These are phyloP conservation scores for Telopea speciosissima DNA, from an alignment of 177 flowering plant genomes.

Conservation along the genomic window DNA sequence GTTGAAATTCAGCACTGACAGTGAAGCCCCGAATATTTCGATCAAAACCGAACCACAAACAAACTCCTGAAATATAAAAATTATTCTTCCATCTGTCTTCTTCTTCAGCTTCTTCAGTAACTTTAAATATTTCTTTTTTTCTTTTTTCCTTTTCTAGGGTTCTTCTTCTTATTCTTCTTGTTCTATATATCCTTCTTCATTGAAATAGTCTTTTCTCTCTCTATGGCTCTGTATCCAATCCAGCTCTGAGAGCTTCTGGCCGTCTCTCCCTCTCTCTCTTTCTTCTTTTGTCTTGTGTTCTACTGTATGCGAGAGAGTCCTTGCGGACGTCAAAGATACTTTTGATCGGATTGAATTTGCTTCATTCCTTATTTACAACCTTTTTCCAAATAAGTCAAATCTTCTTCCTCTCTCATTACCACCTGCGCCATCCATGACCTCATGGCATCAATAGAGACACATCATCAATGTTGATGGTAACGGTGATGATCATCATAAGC, in stretches of 20 bases:
- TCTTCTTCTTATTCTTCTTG: not conserved
- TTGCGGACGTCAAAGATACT: conserved; percentile 80
- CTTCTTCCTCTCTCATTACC: conserved; percentile 1
- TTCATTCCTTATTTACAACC: conserved; percentile 25
- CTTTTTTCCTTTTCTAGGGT: not conserved
- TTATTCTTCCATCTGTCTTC: not conserved
- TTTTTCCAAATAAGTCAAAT: conserved; percentile 25
- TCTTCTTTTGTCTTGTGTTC: conserved; percentile 19
- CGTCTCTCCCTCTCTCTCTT: conserved; percentile 5
- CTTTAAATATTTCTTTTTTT: not conserved
- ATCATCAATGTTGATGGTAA: too few relatives aligned
- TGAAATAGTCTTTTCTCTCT: not conserved
- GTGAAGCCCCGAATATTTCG: conserved; percentile 6
- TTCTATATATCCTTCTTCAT: conserved; percentile 3
- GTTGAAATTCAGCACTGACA: conserved; percentile 12
- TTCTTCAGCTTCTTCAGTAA: not conserved
- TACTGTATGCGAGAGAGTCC: conserved; percentile 30
- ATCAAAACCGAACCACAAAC: conserved; percentile 8
- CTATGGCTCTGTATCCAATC: not conserved
- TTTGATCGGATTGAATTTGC: conserved; percentile 54
- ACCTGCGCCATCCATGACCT: not conserved
- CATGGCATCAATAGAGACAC: not conserved
- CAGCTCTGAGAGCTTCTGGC: conserved; percentile 1
- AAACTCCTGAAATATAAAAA: not conserved
- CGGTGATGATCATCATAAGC: too few relatives aligned